phyloP scores from a whole-genome alignment of 2,329 filamentous ascomycete species.

The Apiospora marii region DNA sequence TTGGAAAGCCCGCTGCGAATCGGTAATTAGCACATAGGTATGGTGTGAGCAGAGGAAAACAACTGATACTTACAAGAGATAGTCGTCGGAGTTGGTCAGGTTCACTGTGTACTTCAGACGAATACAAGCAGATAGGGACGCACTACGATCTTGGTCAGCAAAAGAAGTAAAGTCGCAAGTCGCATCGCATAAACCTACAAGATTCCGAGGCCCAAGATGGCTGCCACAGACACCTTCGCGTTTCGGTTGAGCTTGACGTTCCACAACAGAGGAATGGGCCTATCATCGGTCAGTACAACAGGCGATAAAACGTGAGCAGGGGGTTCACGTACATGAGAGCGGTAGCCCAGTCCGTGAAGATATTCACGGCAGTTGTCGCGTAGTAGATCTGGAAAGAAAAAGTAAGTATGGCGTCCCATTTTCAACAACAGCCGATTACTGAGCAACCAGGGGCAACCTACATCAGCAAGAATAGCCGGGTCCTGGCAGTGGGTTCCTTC shows the following conservation, averaged over 20 bases:
- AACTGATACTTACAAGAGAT: conserved; percentile 28
- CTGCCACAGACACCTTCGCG: conserved; percentile 32
- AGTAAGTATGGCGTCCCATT: neutral
- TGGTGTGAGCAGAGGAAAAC: neutral
- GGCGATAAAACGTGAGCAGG: neutral
- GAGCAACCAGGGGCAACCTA: neutral
- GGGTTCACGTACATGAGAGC: conserved; percentile 28
- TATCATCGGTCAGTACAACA: neutral
- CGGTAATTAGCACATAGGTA: neutral
- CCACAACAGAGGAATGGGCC: conserved; percentile 34
- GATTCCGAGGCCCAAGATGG: conserved; percentile 32
- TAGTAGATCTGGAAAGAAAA: conserved; percentile 29
- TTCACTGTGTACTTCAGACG: conserved; percentile 34
- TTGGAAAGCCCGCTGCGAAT: conserved; percentile 28
- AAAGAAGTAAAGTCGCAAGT: neutral
- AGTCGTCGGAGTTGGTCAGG: conserved; percentile 31
- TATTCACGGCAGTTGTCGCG: conserved; percentile 34
- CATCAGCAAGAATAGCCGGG: conserved; percentile 29
- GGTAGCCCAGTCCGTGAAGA: conserved; percentile 33
- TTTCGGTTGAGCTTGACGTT: conserved; percentile 34
- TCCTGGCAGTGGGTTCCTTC: conserved; percentile 29
- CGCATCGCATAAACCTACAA: conserved; percentile 23
- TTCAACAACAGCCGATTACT: neutral
- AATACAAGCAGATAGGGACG: conserved; percentile 32
- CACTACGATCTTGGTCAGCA: conserved; percentile 24